phyloP scores from a whole-genome alignment of 306 rosid genomes.

The Sicyos baderoa region DNA sequence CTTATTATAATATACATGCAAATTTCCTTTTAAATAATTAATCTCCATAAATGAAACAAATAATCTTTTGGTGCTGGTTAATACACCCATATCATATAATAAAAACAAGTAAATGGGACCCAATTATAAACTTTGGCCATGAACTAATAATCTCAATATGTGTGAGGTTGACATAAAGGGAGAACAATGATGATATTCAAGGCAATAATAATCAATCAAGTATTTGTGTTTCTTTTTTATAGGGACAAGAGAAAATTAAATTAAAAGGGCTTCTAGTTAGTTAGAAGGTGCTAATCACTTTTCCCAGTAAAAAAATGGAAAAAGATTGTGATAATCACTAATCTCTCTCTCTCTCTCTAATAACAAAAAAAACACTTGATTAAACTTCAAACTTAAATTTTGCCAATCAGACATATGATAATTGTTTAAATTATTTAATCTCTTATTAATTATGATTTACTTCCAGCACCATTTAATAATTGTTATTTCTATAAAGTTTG shows the following conservation, averaged over 20 bases:
- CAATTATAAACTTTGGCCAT: background rate
- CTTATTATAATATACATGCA: no score
- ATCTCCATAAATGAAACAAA: no score
- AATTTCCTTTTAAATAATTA: no score
- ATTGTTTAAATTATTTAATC: conserved; percentile 8
- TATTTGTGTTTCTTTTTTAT: background rate
- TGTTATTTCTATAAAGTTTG: background rate
- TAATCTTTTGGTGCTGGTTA: no score
- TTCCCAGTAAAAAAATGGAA: no score
- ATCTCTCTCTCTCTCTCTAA: background rate
- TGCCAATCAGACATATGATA: conserved; percentile 1
- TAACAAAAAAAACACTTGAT: conserved; percentile 13
- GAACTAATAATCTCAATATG: conserved; percentile 6
- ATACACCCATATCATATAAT: background rate
- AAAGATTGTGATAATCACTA: background rate
- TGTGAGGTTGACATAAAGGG: conserved; percentile 10
- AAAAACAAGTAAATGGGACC: background rate
- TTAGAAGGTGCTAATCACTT: background rate
- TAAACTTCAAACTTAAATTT: conserved; percentile 16
- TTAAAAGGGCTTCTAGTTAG: background rate
- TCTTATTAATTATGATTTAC: conserved; percentile 1
- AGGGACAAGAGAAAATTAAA: background rate
- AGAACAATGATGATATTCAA: background rate
- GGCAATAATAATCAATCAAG: conserved; percentile 8
- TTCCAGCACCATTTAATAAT: background rate